phyloP scores from a whole-genome alignment of 2,329 filamentous ascomycete species.

The Nothophoma quercina region DNA sequence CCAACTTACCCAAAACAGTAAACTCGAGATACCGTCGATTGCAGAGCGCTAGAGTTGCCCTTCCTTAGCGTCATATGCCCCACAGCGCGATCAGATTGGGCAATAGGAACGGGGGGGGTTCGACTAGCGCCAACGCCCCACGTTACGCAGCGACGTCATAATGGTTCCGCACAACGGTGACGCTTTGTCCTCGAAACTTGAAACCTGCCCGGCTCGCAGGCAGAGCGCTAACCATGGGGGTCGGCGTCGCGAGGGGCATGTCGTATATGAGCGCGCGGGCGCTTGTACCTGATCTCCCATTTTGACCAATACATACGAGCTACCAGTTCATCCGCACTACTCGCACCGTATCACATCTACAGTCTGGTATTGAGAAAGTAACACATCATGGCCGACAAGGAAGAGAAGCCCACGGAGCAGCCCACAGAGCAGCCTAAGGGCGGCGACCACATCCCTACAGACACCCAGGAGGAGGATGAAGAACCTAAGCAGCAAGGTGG shows the following conservation, averaged over 20 bases:
- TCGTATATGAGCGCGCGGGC: not conserved
- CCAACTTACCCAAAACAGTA: not conserved
- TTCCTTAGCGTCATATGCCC: not conserved
- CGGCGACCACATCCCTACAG: constrained; percentile 39
- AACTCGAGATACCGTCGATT: not conserved
- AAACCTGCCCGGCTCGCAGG: not conserved
- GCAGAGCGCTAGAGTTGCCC: constrained; percentile 4
- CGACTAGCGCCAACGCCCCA: not conserved
- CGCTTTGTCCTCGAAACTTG: not conserved
- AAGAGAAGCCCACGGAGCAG: constrained; percentile 21
- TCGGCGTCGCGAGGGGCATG: no score
- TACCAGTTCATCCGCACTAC: no score
- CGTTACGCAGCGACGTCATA: constrained; percentile 6
- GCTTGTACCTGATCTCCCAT: not conserved
- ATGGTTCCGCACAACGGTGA: not conserved
- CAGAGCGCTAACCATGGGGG: not conserved
- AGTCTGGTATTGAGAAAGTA: no score
- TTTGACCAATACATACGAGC: no score
- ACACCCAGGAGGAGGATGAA: constrained; percentile 28
- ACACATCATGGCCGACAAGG: constrained; percentile 24
- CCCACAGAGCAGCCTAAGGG: constrained; percentile 26
- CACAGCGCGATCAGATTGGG: no score
- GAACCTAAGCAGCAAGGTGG: constrained; percentile 33
- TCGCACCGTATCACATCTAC: no score
- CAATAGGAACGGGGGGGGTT: no score